phyloP scores from a whole-genome alignment of 2,329 filamentous ascomycete species.

The Mycosphaerella sp. region DNA sequence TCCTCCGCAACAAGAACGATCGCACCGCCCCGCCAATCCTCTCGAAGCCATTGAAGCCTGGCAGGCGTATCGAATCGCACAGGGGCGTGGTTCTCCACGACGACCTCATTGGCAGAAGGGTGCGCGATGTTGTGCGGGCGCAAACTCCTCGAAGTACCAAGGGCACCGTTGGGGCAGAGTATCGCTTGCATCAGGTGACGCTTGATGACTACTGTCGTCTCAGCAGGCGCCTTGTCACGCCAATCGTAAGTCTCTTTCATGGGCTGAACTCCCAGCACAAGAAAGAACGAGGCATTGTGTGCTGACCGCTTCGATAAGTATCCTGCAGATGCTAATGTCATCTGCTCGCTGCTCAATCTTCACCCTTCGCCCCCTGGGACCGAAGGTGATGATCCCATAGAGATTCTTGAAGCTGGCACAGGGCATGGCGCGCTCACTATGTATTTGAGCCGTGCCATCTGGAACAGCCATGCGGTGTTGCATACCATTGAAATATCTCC shows the following conservation, averaged over 20 bases:
- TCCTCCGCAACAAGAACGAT: conserved; percentile 39
- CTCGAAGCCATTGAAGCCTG: conserved; percentile 35
- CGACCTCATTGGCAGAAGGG: conserved; percentile 57
- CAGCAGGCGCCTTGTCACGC: conserved; percentile 65
- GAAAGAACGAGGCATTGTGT: not conserved
- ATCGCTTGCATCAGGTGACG: conserved; percentile 58
- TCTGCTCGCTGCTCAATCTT: conserved; percentile 69
- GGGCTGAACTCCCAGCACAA: not conserved
- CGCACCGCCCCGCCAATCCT: conserved; percentile 35
- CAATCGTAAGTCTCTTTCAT: conserved; percentile 39
- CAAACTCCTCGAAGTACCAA: conserved; percentile 27
- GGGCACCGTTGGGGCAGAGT: conserved; percentile 39
- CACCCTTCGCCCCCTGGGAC: conserved; percentile 46
- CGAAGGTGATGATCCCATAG: conserved; percentile 44
- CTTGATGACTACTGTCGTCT: conserved; percentile 67
- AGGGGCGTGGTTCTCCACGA: conserved; percentile 45
- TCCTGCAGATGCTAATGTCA: conserved; percentile 65
- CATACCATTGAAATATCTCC: conserved; percentile 64
- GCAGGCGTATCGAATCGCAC: conserved; percentile 36
- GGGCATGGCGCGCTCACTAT: conserved; percentile 76
- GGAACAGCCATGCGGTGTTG: conserved; percentile 54
- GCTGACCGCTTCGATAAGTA: conserved; percentile 40
- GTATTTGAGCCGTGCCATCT: conserved; percentile 64
- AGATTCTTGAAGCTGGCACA: conserved; percentile 78
- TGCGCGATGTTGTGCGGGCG: conserved; percentile 54